Evolutionary conservation across 148 eudicot genomes (phyloP), one percentile per base, ranked within the genome.

Genomic region (Nepenthes gracilis): DNA sequence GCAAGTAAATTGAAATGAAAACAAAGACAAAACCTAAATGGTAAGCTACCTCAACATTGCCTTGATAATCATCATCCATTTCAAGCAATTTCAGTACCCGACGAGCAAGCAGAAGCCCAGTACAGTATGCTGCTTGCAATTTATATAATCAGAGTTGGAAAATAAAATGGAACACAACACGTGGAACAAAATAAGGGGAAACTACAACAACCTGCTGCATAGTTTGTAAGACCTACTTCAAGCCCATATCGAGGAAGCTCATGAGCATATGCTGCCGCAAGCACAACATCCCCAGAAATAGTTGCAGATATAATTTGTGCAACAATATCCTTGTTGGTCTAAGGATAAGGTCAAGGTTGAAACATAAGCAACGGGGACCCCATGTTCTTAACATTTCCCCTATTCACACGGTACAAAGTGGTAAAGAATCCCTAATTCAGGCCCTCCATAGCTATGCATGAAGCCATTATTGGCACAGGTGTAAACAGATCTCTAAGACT

Each of bases 141-240:
- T 45, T 45, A 5, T 45, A 45, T 5, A 6, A 6, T 45, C 48
- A 11, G 48, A 45, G 48, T 5, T 45, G 11, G 11, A 35, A 34
- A 12, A 40, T 2, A 58, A 10, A 37, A 2, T 35, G 9, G 40
- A 1, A 4, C 4, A 47, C 2, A 55, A 9, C 1, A 54, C 35
- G 7, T 9, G 5, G 34, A 59, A n/a, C 15, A 14, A 12, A 12
- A 47, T 13, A 36, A 57, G 56, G 9, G 32, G 4, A 32, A 33
- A 2, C 63, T 6, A 36, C 34, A n/a, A 43, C 32, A 59, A 83
- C 95, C 89, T 58, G 95, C 85, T 62, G 85, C 85, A 69, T 86
- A 86, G 72, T 86, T 86, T 2, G 89, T 81, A 12, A 86, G 87
- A 6, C 95, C 95, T 1, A 79, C 86, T 83, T 84, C 74, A 58